These are phyloP conservation scores for Cercophora samala DNA, from an alignment of 495 filamentous ascomycete genomes.

Conservation along the genomic window DNA sequence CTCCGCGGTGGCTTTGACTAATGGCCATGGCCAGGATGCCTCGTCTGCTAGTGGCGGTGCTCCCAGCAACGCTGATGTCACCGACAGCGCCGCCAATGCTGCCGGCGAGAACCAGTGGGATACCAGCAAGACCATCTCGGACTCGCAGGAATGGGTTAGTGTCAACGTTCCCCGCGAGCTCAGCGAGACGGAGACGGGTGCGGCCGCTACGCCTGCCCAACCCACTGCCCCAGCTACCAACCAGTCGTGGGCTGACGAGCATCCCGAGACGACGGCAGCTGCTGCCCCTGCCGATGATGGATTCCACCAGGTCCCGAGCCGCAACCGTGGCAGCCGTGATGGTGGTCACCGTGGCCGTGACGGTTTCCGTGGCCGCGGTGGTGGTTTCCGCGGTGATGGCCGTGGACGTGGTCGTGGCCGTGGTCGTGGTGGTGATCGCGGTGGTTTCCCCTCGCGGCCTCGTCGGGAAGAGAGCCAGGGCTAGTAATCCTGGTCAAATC, in stretches of 20 bases:
- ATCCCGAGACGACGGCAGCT: constrained; percentile 20
- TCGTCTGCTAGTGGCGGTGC: constrained; percentile 36
- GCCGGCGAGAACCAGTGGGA: constrained; percentile 70
- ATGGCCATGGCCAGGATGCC: constrained; percentile 49
- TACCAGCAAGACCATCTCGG: constrained; percentile 46
- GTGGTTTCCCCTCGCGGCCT: constrained; percentile 25
- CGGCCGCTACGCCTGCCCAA: constrained; percentile 48
- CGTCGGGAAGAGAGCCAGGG: constrained; percentile 26
- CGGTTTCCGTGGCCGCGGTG: constrained; percentile 50
- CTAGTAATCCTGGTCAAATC: constrained; percentile 15
- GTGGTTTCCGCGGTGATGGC: constrained; percentile 42
- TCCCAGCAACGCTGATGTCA: constrained; percentile 55
- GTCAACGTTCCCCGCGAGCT: constrained; percentile 62
- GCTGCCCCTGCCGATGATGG: constrained; percentile 49
- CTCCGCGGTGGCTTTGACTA: constrained; percentile 43
- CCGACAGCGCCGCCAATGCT: constrained; percentile 61
- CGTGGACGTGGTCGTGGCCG: constrained; percentile 39
- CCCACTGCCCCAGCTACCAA: constrained; percentile 47
- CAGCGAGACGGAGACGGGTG: constrained; percentile 67
- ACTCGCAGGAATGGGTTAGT: constrained; percentile 72
- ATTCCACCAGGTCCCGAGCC: constrained; percentile 64
- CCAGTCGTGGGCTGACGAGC: constrained; percentile 28
- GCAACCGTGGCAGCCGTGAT: constrained; percentile 54
- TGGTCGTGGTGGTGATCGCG: constrained; percentile 25
- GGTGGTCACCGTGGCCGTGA: constrained; percentile 57